Base-by-base conservation (phyloP, 257 asterid genomes). In the Nicotiana sylvestris region DNA sequence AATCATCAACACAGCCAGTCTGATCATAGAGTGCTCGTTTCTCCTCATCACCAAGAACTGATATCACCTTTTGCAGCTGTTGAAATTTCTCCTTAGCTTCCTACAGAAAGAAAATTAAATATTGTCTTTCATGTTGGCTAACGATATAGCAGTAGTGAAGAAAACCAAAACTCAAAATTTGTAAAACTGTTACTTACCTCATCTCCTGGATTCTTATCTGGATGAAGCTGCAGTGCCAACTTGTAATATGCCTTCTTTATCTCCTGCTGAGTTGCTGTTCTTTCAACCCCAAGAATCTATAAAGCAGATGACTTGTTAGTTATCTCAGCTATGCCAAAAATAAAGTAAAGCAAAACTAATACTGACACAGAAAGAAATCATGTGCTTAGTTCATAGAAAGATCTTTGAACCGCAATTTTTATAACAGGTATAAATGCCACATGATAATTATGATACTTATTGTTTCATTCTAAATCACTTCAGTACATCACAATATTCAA, bases 1-100 rank as follows among this genome's bases (percentile, higher is more conserved):
- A 94, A 92, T 95, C 98, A 84, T 95, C 98, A 86, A 93, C 90
- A 88, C 96, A 93, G 46, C 98, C 98, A 85, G 98, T 95, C 88
- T 95, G 92, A 81, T 95, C 98, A 89, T 93, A 95, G 39, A 95
- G 90, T 72, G 96, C 93, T 76, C 98, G 95, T 81, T 95, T 95
- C 84, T 95, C 98, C 82, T 89, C 97, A 66, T 95, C 97, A 15
- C 98, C 98, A 80, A 95, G 97, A 80, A 95, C 84, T 49, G 98
- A 89, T 66, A 95, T 92, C 84, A 95, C 98, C 88, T 93, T 93
- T 83, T 95, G 98, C 85, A 95, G 88, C 88, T 93, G 95, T 92
- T 93, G 98, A 84, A 95, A 95, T 85, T 92, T 95, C 84, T 95
- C 98, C 86, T 95, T 95, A 66, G 98, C 98, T 77, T 91, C 96